phyloP scores from a whole-genome alignment of 495 filamentous ascomycete genomes.

The Aspergillus funiculosus region DNA sequence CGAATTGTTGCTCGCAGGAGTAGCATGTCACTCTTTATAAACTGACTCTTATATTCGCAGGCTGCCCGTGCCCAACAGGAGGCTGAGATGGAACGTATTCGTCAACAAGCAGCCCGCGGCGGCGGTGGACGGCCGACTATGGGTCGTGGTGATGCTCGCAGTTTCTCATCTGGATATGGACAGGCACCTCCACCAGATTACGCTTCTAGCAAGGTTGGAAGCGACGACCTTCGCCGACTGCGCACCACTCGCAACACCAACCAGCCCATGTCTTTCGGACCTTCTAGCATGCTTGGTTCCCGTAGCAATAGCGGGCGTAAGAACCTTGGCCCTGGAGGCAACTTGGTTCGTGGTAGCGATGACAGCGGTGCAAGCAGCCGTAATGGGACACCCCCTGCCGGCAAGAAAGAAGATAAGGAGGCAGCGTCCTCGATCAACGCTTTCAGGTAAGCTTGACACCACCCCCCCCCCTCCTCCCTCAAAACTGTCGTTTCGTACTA shows the following conservation, averaged over 20 bases:
- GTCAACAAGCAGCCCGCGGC: conserved; percentile 44
- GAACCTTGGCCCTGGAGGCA: conserved; percentile 63
- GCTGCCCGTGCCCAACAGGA: conserved; percentile 64
- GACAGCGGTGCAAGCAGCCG: conserved; percentile 80
- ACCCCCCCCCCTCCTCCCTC: too few species aligned
- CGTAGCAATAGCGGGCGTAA: conserved; percentile 80
- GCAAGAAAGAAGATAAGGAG: conserved; percentile 62
- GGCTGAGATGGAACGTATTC: conserved; percentile 49
- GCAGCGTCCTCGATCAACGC: conserved; percentile 70
- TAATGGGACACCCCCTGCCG: conserved; percentile 73
- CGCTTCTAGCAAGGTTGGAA: conserved; percentile 71
- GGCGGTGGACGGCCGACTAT: conserved; percentile 52
- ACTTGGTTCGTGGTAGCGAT: conserved; percentile 63
- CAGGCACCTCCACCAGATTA: conserved; percentile 63
- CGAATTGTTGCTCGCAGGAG: too few species aligned
- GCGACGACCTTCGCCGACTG: conserved; percentile 82
- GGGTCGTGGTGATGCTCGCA: conserved; percentile 82
- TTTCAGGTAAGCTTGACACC: conserved; percentile 77
- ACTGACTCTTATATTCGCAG: conserved; percentile 39
- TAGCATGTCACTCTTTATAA: too few species aligned
- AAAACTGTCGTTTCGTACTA: not conserved
- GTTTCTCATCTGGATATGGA: conserved; percentile 61
- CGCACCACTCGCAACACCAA: conserved; percentile 60
- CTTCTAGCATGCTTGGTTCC: conserved; percentile 71
- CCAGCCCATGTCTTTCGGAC: conserved; percentile 56